Conservation (phyloP, 176 grass and related monocot genomes). For the Aegilops longissima region DNA sequence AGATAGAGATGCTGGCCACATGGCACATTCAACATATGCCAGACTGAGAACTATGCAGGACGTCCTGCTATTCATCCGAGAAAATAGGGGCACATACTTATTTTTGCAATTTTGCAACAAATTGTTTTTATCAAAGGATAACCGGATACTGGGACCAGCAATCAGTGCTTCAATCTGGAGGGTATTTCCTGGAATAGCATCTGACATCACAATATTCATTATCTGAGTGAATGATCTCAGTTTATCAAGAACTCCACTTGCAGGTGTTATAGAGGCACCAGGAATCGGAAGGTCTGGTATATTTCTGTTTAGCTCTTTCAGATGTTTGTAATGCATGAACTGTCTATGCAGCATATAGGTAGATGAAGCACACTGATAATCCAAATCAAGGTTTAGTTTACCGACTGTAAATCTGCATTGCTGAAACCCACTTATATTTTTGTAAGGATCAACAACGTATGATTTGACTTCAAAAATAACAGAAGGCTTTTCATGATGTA, state of each 20-base stretch:
- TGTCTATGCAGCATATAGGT: slow-evolving; percentile 43
- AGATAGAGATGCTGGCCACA: slow-evolving; percentile 53
- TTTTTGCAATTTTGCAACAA: slow-evolving; percentile 28
- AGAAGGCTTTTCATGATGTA: slow-evolving; percentile 54
- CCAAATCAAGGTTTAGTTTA: slow-evolving; percentile 66
- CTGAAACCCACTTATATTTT: slow-evolving; percentile 47
- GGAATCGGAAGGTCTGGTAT: not conserved
- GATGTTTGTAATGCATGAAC: slow-evolving; percentile 42
- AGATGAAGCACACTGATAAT: slow-evolving; percentile 50
- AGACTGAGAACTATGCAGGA: slow-evolving; percentile 50
- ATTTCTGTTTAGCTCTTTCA: slow-evolving; percentile 37
- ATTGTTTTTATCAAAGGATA: slow-evolving; percentile 50
- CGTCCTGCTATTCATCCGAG: slow-evolving; percentile 31
- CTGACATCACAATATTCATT: slow-evolving; percentile 34
- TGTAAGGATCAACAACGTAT: slow-evolving; percentile 51
- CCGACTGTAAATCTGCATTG: slow-evolving; percentile 58
- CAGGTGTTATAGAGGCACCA: slow-evolving; percentile 29
- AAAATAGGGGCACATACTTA: slow-evolving; percentile 9
- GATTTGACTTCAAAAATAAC: slow-evolving; percentile 69
- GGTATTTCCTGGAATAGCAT: slow-evolving; percentile 47
- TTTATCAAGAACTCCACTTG: slow-evolving; percentile 30
- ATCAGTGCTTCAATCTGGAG: slow-evolving; percentile 52
- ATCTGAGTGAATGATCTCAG: slow-evolving; percentile 38
- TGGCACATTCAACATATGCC: slow-evolving; percentile 49
- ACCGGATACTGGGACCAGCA: slow-evolving; percentile 50